A percentile compares a stretch with the other conserved stretches of the same genome.
These are phyloP conservation scores for Lentinula edodes DNA, from an alignment of 768 basidiomycete genomes.

Conservation along the genomic window DNA sequence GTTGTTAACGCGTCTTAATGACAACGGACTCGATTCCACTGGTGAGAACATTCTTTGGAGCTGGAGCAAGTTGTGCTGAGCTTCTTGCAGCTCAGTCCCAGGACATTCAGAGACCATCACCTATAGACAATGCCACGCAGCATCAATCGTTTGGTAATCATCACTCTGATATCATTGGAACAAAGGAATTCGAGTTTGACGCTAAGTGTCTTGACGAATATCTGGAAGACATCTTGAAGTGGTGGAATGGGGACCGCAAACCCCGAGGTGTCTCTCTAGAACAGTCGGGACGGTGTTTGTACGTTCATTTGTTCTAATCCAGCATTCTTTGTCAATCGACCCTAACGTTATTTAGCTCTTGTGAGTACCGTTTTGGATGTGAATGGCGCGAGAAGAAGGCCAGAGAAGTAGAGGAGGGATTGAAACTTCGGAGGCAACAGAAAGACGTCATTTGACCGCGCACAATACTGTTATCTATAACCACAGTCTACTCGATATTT, in stretches of 20 bases:
- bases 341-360: conserved; percentile 35
- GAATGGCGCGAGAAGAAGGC: conserved; percentile 73
- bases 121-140: neutral
- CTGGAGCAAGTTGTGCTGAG: neutral
- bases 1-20: conserved; percentile 8
- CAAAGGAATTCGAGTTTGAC: conserved; percentile 52
- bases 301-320: conserved; percentile 23
- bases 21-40: neutral
- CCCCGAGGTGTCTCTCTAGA: conserved; percentile 65
- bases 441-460: neutral
- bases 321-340: neutral
- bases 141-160: neutral
- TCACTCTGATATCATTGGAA: conserved; percentile 54
- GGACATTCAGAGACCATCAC: neutral
- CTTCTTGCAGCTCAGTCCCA: neutral
- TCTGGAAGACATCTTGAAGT: conserved; percentile 51
- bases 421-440: neutral
- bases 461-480: neutral
- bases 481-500: neutral
- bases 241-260: conserved; percentile 71
- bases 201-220: conserved; percentile 45
- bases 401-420: conserved; percentile 20
- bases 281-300: conserved; percentile 63
- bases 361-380: conserved; percentile 71
- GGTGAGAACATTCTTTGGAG: neutral